phyloP scores from a whole-genome alignment of 2,329 filamentous ascomycete species.

The Ophiostoma ips region DNA sequence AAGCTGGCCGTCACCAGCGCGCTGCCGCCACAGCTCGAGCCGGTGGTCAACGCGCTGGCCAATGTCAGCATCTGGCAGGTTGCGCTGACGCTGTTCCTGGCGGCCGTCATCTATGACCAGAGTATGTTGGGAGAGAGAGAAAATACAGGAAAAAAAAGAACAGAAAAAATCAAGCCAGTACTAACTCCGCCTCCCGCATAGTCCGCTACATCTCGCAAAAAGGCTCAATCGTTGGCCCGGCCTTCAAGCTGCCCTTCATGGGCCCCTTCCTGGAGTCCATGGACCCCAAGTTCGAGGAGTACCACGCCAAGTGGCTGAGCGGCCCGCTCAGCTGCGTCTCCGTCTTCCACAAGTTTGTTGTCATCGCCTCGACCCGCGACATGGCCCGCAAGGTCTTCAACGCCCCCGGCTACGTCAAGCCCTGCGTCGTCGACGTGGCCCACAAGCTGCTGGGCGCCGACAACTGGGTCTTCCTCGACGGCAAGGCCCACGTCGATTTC shows the following conservation, averaged over 20 bases:
- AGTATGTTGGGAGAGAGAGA: slow-evolving; percentile 35
- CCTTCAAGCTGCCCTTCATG: slow-evolving; percentile 72
- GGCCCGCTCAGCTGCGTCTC: slow-evolving; percentile 91
- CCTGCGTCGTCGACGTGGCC: slow-evolving; percentile 88
- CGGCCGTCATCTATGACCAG: slow-evolving; percentile 78
- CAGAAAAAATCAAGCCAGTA: no score
- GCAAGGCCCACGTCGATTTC: slow-evolving; percentile 89
- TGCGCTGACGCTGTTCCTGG: slow-evolving; percentile 52
- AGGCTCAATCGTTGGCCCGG: slow-evolving; percentile 59
- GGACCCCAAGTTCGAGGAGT: slow-evolving; percentile 81
- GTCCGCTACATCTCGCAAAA: slow-evolving; percentile 65
- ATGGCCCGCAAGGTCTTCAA: slow-evolving; percentile 97
- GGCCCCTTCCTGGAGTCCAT: slow-evolving; percentile 92
- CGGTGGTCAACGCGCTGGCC: slow-evolving; percentile 40
- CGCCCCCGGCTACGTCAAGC: slow-evolving; percentile 81
- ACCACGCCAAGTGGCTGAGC: slow-evolving; percentile 84
- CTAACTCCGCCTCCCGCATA: slow-evolving; percentile 23
- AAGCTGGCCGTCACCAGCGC: slow-evolving; percentile 30
- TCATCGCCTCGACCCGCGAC: slow-evolving; percentile 88
- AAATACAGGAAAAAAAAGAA: background rate
- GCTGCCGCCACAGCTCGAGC: slow-evolving; percentile 42
- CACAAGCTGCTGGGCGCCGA: slow-evolving; percentile 82
- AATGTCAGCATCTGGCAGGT: slow-evolving; percentile 48
- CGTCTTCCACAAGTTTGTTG: slow-evolving; percentile 97
- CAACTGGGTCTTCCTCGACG: slow-evolving; percentile 97